Evolutionary conservation across 805 yeast genomes (phyloP).

Genomic region (Yarrowia divulgata): DNA sequence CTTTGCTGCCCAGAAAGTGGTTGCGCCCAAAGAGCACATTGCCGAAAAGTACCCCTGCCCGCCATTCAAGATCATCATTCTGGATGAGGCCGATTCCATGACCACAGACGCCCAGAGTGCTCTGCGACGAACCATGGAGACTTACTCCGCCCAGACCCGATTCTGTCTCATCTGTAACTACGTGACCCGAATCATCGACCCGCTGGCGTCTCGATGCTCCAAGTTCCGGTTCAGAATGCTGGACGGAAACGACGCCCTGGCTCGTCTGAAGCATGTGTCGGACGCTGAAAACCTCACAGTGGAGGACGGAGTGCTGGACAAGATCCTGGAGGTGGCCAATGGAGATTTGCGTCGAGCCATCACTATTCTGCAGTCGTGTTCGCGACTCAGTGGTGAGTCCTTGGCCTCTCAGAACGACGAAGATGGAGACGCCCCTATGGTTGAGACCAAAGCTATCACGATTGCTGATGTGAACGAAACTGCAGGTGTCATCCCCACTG

Average conservation of each 20-base stretch:
- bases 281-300: slow-evolving; percentile 57
- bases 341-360: slow-evolving; percentile 96
- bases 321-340: slow-evolving; percentile 72
- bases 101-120: slow-evolving; percentile 97
- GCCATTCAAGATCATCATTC: slow-evolving; percentile 88
- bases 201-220: slow-evolving; percentile 94
- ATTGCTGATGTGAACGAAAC: slow-evolving; percentile 65
- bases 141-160: slow-evolving; percentile 85
- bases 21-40: slow-evolving; percentile 78
- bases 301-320: slow-evolving; percentile 61
- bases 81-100: slow-evolving; percentile 91
- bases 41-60: slow-evolving; percentile 87
- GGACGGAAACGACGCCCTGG: slow-evolving; percentile 72
- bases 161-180: slow-evolving; percentile 96
- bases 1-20: slow-evolving; percentile 85
- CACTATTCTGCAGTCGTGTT: slow-evolving; percentile 85
- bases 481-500: slow-evolving; percentile 74
- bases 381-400: slow-evolving; percentile 60
- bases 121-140: slow-evolving; percentile 83
- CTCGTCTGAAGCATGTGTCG: slow-evolving; percentile 68
- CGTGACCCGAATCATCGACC: slow-evolving; percentile 95
- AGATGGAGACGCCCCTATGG: slow-evolving; percentile 50
- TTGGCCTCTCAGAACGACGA: slow-evolving; percentile 43
- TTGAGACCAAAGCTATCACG: slow-evolving; percentile 52
- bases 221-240: slow-evolving; percentile 88